Conservation (phyloP, 2,329 filamentous ascomycete genomes). For the Colletotrichum eleusines region DNA sequence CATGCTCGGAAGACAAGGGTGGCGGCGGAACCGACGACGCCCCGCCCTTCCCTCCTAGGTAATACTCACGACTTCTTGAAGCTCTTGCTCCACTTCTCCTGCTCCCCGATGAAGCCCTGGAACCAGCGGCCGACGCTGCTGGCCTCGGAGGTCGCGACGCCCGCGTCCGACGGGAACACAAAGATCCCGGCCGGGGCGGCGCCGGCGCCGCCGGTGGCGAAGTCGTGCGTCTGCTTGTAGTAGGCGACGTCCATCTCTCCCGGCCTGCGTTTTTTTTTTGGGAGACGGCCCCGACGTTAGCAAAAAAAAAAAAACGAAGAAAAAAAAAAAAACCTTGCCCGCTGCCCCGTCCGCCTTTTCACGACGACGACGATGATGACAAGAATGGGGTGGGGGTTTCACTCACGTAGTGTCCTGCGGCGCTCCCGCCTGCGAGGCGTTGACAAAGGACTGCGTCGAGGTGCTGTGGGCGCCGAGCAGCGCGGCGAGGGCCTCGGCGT, state of each 20-base stretch:
- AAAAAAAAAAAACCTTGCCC: neutral
- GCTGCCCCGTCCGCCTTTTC: too few species aligned
- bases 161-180: slow-evolving; percentile 57
- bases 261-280: slow-evolving; percentile 43
- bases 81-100: slow-evolving; percentile 45
- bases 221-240: slow-evolving; percentile 57
- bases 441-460: slow-evolving; percentile 60
- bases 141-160: slow-evolving; percentile 52
- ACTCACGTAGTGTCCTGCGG: slow-evolving; percentile 61
- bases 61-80: slow-evolving; percentile 23
- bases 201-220: slow-evolving; percentile 47
- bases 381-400: too few species aligned
- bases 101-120: slow-evolving; percentile 55
- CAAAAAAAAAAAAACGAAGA: too few species aligned
- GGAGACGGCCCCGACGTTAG: neutral
- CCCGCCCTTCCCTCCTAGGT: too few species aligned
- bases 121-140: slow-evolving; percentile 51
- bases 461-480: slow-evolving; percentile 67
- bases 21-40: too few species aligned
- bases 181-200: slow-evolving; percentile 52
- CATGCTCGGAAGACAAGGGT: slow-evolving; percentile 57
- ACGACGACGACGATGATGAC: too few species aligned
- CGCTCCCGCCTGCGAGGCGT: slow-evolving; percentile 54
- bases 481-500: slow-evolving; percentile 61
- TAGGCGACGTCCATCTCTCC: slow-evolving; percentile 66